These are phyloP conservation scores for Suaeda aralocaspica DNA, from an alignment of 148 eudicot genomes.

Conservation along the genomic window DNA sequence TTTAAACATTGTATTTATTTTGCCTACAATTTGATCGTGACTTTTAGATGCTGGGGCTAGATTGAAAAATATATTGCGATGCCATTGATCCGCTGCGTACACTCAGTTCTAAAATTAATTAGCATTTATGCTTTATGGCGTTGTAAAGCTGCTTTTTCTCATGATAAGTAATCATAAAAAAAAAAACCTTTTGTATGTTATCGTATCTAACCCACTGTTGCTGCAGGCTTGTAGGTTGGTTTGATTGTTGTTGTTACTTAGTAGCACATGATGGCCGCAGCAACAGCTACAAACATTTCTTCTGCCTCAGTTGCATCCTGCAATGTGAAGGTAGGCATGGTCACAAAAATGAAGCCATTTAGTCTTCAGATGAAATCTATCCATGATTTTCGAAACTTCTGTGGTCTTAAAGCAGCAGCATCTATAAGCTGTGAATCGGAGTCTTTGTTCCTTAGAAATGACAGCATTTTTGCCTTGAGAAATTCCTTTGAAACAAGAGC, in stretches of 20 bases:
- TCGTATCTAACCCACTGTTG: neutral
- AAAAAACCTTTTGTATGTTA: neutral
- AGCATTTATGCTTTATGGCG: too few relatives aligned
- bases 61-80: too few relatives aligned
- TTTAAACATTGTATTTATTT: too few relatives aligned
- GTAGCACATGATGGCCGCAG: conserved; percentile 23
- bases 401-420: conserved; percentile 31
- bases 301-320: conserved; percentile 18
- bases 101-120: too few relatives aligned
- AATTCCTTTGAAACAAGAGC: conserved; percentile 26
- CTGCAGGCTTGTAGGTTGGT: conserved; percentile 13
- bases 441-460: conserved; percentile 27
- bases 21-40: too few relatives aligned
- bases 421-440: conserved; percentile 23
- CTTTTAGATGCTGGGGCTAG: too few relatives aligned
- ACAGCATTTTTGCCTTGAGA: conserved; percentile 17
- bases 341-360: conserved; percentile 17
- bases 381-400: conserved; percentile 23
- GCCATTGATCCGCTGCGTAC: too few relatives aligned
- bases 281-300: conserved; percentile 26
- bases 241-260: neutral
- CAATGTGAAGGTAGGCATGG: conserved; percentile 25
- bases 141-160: too few relatives aligned
- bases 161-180: too few relatives aligned
- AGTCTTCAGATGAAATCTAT: conserved; percentile 21